These are phyloP conservation scores for Ogataea naganishii DNA, from an alignment of 805 yeast genomes.

Conservation along the genomic window DNA sequence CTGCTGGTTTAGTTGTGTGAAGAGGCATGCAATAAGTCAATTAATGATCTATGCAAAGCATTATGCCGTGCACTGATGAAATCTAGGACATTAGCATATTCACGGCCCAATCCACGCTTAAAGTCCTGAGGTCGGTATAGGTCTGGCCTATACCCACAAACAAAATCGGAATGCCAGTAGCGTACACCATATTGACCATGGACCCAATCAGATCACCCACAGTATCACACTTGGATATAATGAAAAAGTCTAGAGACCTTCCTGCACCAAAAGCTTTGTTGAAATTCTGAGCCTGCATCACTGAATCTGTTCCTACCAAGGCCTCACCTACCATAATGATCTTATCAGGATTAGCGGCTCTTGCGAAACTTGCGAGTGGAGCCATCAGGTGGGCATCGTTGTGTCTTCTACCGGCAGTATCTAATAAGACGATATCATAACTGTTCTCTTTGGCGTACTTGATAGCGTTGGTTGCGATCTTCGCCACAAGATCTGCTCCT, in stretches of 20 bases:
- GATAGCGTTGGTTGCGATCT: constrained; percentile 86
- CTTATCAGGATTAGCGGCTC: constrained; percentile 90
- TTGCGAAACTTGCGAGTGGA: constrained; percentile 88
- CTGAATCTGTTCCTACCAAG: constrained; percentile 93
- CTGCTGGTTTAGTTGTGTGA: too few relatives aligned
- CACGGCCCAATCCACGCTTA: constrained; percentile 91
- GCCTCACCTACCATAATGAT: constrained; percentile 99
- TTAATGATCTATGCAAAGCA: too few relatives aligned
- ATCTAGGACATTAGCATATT: constrained; percentile 60
- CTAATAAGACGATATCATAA: constrained; percentile 85
- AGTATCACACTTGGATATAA: constrained; percentile 91
- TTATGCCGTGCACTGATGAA: too few relatives aligned
- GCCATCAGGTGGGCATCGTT: constrained; percentile 94
- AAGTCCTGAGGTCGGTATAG: constrained; percentile 84
- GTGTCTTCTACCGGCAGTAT: constrained; percentile 97
- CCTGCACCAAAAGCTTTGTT: constrained; percentile 86
- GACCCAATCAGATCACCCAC: constrained; percentile 96
- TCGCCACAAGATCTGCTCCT: constrained; percentile 89
- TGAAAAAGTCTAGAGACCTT: constrained; percentile 78
- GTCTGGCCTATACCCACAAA: constrained; percentile 98
- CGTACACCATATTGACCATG: constrained; percentile 95
- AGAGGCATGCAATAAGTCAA: too few relatives aligned
- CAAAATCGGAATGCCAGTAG: constrained; percentile 89
- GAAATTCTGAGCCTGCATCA: constrained; percentile 88
- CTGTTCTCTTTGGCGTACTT: constrained; percentile 60